phyloP scores from a whole-genome alignment of 2,329 filamentous ascomycete genomes.

The Helotiales sp. region DNA sequence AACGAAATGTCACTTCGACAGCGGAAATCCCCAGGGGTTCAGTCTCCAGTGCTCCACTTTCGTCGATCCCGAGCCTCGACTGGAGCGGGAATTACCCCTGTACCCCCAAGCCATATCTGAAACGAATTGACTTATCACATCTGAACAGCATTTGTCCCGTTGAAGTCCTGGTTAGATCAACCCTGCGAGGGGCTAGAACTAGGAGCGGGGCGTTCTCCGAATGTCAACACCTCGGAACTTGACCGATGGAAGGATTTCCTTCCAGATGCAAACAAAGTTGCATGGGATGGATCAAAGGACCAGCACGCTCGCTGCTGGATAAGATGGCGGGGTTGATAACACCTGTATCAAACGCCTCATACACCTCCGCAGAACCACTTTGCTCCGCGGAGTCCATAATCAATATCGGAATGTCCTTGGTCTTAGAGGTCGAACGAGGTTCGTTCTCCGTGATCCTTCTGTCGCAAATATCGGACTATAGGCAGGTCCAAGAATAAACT shows the following conservation, averaged over 20 bases:
- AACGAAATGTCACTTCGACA: not conserved
- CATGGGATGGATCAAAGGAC: not conserved
- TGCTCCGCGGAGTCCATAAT: not conserved
- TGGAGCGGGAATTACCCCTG: slow-evolving; percentile 13
- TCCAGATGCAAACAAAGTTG: not conserved
- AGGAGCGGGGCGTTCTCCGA: not conserved
- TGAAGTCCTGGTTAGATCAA: not conserved
- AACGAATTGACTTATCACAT: slow-evolving; percentile 18
- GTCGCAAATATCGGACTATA: not conserved
- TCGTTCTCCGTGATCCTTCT: not conserved
- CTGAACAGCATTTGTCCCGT: slow-evolving; percentile 6
- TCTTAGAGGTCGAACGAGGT: not conserved
- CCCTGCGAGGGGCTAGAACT: not conserved
- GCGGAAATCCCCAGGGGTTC: slow-evolving; percentile 4
- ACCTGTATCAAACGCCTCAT: not conserved
- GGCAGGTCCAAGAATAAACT: slow-evolving; percentile 11
- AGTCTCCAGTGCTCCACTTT: slow-evolving; percentile 26
- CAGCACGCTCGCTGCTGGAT: not conserved
- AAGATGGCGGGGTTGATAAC: not conserved
- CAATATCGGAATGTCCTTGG: not conserved
- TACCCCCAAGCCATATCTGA: slow-evolving; percentile 16
- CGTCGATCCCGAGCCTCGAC: slow-evolving; percentile 26
- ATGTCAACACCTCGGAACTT: not conserved
- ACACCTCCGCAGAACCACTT: not conserved
- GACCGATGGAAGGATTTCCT: not conserved